Evolutionary conservation across 352 stramenopile species (phyloP), one percentile per base, ranked within the genome.

Genomic region (Thalassiosira hispida): DNA sequence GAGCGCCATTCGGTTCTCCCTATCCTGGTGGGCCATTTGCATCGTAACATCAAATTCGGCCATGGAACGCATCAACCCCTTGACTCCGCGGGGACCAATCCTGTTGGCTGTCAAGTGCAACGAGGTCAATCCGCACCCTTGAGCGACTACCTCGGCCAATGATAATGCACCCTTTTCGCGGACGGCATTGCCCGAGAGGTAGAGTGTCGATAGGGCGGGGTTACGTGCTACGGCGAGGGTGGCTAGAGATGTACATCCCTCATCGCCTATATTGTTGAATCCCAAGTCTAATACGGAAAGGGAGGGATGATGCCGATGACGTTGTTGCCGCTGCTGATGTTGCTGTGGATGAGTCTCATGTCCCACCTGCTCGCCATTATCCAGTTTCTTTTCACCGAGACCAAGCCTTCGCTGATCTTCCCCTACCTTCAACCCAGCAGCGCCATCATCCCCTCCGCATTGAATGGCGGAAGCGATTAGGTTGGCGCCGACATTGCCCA

Each of bases 221-320:
- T 92, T 92, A 14, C 75, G 73, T 40, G 82, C 65, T 1, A 92
- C 68, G n/a, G 75, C 74, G n/a, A 87, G 47, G 25, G 77, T 46
- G 16, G 84, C 79, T 11, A 94, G 56, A n/a, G 86, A 77, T n/a
- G 73, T 67, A 63, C 86, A 92, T 18, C 86, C 89, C 25, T 71
- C 70, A 59, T 94, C 85, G 22, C 82, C 78, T 60, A 94, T 84
- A 42, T 73, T 74, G 73, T 94, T 94, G 70, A 94, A 94, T 18
- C 83, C 86, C 14, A 94, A 64, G 59, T 92, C 89, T 23, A 93
- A 66, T 4, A 91, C 69, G 8, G 81, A 80, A 14, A 93, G 73
- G 42, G 73, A 83, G 47, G 69, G 62, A 63, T 93, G 88, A 65
- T 90, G 83, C 12, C 33, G 44, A 62, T 71, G 40, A 11, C 42